Conservation (phyloP, 225 moss, liverwort and hornwort genomes). For the Sphagnum tenellum region DNA sequence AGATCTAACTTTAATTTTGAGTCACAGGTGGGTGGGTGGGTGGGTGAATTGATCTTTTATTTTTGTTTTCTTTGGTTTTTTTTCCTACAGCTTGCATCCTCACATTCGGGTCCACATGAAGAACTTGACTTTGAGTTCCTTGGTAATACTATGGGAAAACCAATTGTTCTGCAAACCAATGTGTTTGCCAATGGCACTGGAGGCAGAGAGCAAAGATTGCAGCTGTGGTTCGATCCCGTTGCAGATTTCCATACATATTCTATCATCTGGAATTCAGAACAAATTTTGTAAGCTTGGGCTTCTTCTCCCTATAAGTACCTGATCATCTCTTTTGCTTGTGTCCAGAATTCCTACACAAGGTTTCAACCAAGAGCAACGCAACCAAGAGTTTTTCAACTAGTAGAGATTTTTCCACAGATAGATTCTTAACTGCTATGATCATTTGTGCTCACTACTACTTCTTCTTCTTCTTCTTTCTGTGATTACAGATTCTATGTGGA, state of each 20-base stretch:
- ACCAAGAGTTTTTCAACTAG: too few relatives aligned
- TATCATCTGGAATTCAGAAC: constrained; percentile 50
- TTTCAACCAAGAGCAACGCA: too few relatives aligned
- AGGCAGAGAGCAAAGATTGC: constrained; percentile 42
- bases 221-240: constrained; percentile 63
- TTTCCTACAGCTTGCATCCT: too few relatives aligned
- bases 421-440: too few relatives aligned
- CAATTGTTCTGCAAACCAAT: constrained; percentile 59
- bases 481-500: constrained; percentile 9
- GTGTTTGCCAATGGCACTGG: constrained; percentile 58
- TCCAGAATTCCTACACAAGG: too few relatives aligned
- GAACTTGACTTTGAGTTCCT: constrained; percentile 67
- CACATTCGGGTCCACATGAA: constrained; percentile 20
- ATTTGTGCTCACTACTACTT: too few relatives aligned
- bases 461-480: too few relatives aligned
- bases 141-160: constrained; percentile 37
- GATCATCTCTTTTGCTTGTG: too few relatives aligned
- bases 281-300: constrained; percentile 33
- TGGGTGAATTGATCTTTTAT: not conserved
- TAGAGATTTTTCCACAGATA: too few relatives aligned
- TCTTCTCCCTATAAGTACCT: too few relatives aligned
- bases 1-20: too few relatives aligned
- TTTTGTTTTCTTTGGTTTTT: not conserved
- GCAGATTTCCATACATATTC: constrained; percentile 47
- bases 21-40: too few relatives aligned